Base-by-base conservation (phyloP, 2,329 filamentous ascomycete genomes). In the Cladosporium sp. region DNA sequence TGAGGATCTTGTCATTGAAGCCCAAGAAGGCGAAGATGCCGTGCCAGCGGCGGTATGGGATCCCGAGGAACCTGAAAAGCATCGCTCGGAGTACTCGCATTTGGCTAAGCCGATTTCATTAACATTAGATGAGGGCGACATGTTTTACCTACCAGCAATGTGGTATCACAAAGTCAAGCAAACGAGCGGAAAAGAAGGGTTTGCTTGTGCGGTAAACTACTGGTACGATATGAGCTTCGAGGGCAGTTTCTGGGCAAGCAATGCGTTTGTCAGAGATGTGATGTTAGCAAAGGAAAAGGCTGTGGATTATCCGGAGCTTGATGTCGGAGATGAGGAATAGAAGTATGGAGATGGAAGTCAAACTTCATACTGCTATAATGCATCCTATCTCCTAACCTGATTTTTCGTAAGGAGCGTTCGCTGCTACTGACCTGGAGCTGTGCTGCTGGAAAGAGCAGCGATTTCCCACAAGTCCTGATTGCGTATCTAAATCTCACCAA, bases 151-250 rank as follows among this genome's bases (percentile, higher is more conserved):
- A 28, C 90, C 90, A 6, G 85, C 88, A 5, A 82, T 92, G 78
- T 94, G 90, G 90, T 90, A 89, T 68, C 90, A 94, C 69, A 91
- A 93, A 69, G 90, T 94, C 4, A 84, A 82, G 6, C 90, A 94
- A 68, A 85, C 81, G 2, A 85, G 83, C 62, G 79, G 79, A 0
- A 75, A 83, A 0, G 88, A 91, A 61, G 87, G 86, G 0, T 83
- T 92, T 32, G 90, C 89, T 40, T 84, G 88, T 56, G 88, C 90
- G 1, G 85, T 91, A 36, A 94, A 94, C 66, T 93, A 93, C 71
- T 94, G 90, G 87, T 91, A 91, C 63, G 89, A 93, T 68, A 88
- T 92, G 81, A 86, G 90, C 28, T 92, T 90, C 65, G 78, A 78
- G 24, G 88, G 89, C 0, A 80, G 83, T 0, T 81, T 91, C 35